Conservation (phyloP, 495 filamentous ascomycete species). For the Neurospora sp. region DNA sequence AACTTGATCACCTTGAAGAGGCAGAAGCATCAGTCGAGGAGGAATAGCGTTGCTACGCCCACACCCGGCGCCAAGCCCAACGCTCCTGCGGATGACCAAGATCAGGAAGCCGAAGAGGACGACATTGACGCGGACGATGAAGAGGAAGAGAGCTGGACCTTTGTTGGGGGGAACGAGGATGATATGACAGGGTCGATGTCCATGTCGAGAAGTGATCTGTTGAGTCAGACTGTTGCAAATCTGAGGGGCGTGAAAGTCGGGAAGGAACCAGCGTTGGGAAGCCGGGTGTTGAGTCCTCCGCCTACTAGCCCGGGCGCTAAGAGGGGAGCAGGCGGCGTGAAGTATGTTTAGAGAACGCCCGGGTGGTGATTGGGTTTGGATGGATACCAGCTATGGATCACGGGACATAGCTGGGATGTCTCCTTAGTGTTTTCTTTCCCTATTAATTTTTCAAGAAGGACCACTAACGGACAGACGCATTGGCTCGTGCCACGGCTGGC, state of each 20-base stretch:
- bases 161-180: constrained; percentile 29
- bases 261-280: neutral
- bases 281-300: neutral
- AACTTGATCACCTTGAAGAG: constrained; percentile 59
- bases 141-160: constrained; percentile 41
- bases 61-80: neutral
- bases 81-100: neutral
- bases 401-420: neutral
- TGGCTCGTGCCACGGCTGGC: neutral
- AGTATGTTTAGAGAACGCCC: neutral
- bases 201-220: neutral
- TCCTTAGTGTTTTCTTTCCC: neutral
- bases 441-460: neutral
- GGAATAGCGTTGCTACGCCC: constrained; percentile 17
- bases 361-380: neutral
- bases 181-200: neutral
- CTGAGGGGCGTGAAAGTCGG: constrained; percentile 3
- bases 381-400: neutral
- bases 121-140: constrained; percentile 17
- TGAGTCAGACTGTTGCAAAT: constrained; percentile 11
- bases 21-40: constrained; percentile 44
- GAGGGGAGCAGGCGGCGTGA: neutral
- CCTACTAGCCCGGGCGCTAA: neutral
- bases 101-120: constrained; percentile 17
- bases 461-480: neutral